Evolutionary conservation across 148 eudicot genomes (phyloP).

Genomic region (Silene latifolia): DNA sequence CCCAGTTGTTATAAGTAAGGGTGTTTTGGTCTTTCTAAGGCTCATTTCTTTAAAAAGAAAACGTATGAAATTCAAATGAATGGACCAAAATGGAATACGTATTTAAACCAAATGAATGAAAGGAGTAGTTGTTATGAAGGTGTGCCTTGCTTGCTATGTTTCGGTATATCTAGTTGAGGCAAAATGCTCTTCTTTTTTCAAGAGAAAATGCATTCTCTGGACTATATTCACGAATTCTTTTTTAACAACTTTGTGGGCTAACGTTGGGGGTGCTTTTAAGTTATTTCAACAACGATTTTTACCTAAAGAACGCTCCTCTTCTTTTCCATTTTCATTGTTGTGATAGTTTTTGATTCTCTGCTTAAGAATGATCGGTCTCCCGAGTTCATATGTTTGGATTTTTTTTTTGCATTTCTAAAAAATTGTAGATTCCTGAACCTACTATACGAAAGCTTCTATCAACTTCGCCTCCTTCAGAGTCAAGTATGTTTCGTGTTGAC

Average conservation of each 20-base stretch:
- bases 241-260: background rate
- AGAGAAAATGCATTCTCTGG: background rate
- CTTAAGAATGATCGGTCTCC: background rate
- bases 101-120: too few relatives aligned
- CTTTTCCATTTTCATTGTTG: background rate
- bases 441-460: conserved; percentile 70
- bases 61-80: too few relatives aligned
- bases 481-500: conserved; percentile 76
- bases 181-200: background rate
- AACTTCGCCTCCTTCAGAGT: conserved; percentile 60
- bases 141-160: background rate
- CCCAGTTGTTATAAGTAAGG: too few relatives aligned
- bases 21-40: too few relatives aligned
- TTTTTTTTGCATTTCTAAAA: conserved; percentile 17
- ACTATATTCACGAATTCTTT: too few relatives aligned
- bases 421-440: conserved; percentile 67
- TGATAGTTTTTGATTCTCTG: background rate
- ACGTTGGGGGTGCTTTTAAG: background rate
- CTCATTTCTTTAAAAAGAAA: too few relatives aligned
- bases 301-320: background rate
- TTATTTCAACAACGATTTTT: background rate
- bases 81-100: too few relatives aligned
- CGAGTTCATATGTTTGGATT: conserved; percentile 1
- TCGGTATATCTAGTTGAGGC: background rate
- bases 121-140: background rate